phyloP scores from a whole-genome alignment of 1,284 basidiomycete genomes.

The Heterobasidion irregulare region DNA sequence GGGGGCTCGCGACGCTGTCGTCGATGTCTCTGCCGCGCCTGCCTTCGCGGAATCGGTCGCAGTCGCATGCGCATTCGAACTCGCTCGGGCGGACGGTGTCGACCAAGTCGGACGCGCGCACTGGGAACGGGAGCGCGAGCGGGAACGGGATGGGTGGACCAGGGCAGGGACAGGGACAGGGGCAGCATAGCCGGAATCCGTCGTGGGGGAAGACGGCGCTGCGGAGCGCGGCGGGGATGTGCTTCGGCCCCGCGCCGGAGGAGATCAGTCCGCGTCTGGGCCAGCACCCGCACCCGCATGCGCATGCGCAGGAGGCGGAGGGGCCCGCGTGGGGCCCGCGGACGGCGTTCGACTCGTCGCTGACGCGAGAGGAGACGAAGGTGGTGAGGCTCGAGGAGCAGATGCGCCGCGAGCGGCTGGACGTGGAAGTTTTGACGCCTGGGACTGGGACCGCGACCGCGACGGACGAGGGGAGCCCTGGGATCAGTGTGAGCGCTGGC shows the following conservation, averaged over 20 bases:
- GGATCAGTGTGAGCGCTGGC: not conserved
- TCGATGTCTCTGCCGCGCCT: constrained; percentile 37
- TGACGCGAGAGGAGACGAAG: constrained; percentile 34
- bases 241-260: constrained; percentile 12
- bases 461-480: constrained; percentile 3
- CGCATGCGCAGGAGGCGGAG: not conserved
- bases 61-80: constrained; percentile 15
- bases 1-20: constrained; percentile 14
- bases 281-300: not conserved
- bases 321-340: constrained; percentile 20
- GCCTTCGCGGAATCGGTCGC: constrained; percentile 10
- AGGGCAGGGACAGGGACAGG: constrained; percentile 29
- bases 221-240: constrained; percentile 34
- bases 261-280: constrained; percentile 14
- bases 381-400: constrained; percentile 27
- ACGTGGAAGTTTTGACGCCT: constrained; percentile 1
- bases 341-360: constrained; percentile 31
- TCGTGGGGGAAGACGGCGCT: constrained; percentile 54
- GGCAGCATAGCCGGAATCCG: constrained; percentile 38
- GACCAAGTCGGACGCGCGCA: not conserved
- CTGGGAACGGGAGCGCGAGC: not conserved
- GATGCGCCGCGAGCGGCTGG: constrained; percentile 10
- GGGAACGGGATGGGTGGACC: constrained; percentile 5
- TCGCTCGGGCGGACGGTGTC: constrained; percentile 21
- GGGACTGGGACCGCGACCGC: not conserved